These are phyloP conservation scores for Brasenia schreberi DNA, from an alignment of 164 flowering plant genomes.

Conservation along the genomic window DNA sequence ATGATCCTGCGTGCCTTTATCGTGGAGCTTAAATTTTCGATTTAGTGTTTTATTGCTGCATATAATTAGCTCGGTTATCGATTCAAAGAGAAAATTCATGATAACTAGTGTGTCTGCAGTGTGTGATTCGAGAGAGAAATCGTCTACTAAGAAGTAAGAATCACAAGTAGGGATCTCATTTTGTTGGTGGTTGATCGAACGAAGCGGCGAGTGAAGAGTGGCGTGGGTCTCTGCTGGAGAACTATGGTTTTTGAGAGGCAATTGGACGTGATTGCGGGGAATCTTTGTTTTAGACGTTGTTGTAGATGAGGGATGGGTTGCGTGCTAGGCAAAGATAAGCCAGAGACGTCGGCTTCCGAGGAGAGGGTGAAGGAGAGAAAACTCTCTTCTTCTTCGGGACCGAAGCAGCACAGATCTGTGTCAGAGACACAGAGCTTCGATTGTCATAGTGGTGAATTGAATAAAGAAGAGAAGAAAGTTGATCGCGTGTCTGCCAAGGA, in stretches of 20 bases:
- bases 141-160: not conserved
- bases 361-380: slow-evolving; percentile 11
- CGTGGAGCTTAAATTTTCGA: not conserved
- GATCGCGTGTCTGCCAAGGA: slow-evolving; percentile 6
- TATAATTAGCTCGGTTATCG: not conserved
- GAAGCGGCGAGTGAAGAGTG: not conserved
- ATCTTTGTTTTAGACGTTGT: not conserved
- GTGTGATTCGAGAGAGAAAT: not conserved
- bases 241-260: not conserved
- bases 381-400: slow-evolving; percentile 1
- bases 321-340: slow-evolving; percentile 28
- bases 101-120: not conserved
- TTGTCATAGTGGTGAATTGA: slow-evolving; percentile 17
- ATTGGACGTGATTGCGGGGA: not conserved
- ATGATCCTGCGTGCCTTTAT: not conserved
- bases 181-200: not conserved
- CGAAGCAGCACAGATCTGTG: slow-evolving; percentile 12
- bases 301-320: slow-evolving; percentile 34
- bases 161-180: not conserved
- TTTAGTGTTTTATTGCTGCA: not conserved
- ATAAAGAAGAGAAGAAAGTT: slow-evolving; percentile 9
- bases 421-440: slow-evolving; percentile 8
- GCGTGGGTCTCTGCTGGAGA: not conserved
- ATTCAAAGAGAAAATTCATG: not conserved
- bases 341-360: slow-evolving; percentile 10